Conservation (phyloP, 2,329 filamentous ascomycete genomes). For the Alternaria sp. region DNA sequence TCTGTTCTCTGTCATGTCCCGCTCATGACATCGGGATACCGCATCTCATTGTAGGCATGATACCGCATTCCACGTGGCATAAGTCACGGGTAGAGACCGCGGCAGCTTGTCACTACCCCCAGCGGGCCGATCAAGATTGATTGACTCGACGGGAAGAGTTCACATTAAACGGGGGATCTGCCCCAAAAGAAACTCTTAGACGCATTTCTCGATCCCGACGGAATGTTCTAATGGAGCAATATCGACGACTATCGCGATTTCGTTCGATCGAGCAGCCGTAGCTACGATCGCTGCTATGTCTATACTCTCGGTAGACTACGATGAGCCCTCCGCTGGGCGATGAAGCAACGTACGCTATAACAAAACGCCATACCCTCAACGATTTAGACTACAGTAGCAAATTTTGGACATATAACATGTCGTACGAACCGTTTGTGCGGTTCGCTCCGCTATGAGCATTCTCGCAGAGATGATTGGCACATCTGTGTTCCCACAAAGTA, state of each 20-base stretch:
- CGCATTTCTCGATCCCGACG: not conserved
- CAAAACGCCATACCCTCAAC: constrained; percentile 13
- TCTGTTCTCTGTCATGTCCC: constrained; percentile 18
- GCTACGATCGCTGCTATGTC: not conserved
- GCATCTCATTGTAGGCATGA: constrained; percentile 15
- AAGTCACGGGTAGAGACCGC: constrained; percentile 31
- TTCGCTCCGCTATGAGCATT: constrained; percentile 21
- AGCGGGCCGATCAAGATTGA: not conserved
- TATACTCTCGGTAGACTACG: not conserved
- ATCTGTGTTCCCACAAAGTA: constrained; percentile 19
- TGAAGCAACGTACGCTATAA: constrained; percentile 6
- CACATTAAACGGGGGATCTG: not conserved
- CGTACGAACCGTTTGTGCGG: constrained; percentile 30
- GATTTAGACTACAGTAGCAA: constrained; percentile 4
- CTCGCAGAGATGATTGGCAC: constrained; percentile 13
- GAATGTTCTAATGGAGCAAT: not conserved
- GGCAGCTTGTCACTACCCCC: constrained; percentile 14
- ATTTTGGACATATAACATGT: constrained; percentile 17
- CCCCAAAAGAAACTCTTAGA: too few relatives aligned
- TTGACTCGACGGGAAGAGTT: not conserved
- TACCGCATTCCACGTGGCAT: constrained; percentile 37
- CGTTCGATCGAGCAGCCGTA: not conserved
- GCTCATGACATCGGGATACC: constrained; percentile 22
- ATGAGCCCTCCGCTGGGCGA: not conserved
- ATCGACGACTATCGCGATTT: fast-evolving